Percentiles rank a stretch among this genome's conserved stretches.
phyloP scores from a whole-genome alignment of 192 early-diverging fungal genomes.

The Entomortierella beljakovae region DNA sequence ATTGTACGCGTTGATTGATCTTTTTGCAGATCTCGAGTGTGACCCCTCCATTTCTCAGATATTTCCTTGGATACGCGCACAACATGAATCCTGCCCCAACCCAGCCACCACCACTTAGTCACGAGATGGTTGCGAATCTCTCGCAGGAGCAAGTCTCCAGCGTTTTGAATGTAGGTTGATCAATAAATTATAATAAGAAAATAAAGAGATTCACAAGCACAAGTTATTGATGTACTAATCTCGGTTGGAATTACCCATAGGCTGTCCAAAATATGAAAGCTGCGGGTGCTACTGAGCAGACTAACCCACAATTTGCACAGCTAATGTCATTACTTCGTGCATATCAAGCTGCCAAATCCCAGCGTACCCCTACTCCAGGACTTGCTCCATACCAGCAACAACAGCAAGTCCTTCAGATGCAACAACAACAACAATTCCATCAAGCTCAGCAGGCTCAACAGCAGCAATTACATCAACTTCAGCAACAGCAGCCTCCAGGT shows the following conservation, averaged over 20 bases:
- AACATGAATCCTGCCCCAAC: slow-evolving; percentile 41
- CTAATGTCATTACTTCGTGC: slow-evolving; percentile 71
- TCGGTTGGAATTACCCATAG: slow-evolving; percentile 9
- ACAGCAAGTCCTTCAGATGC: slow-evolving; percentile 59
- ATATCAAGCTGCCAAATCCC: slow-evolving; percentile 45
- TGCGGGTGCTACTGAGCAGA: slow-evolving; percentile 81
- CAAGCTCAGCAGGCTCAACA: slow-evolving; percentile 51
- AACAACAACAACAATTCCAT: slow-evolving; percentile 61
- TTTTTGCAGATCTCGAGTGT: neutral
- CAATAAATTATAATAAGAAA: neutral
- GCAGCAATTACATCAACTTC: slow-evolving; percentile 55
- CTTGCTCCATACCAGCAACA: slow-evolving; percentile 45
- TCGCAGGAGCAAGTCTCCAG: slow-evolving; percentile 49
- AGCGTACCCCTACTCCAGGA: slow-evolving; percentile 29
- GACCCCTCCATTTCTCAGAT: neutral
- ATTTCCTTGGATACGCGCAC: neutral
- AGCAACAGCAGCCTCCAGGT: slow-evolving; percentile 41
- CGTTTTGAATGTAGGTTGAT: slow-evolving; percentile 29
- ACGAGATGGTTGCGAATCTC: slow-evolving; percentile 46
- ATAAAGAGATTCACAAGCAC: neutral
- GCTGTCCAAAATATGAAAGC: slow-evolving; percentile 62
- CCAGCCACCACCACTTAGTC: slow-evolving; percentile 24
- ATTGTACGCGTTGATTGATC: neutral
- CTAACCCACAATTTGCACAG: slow-evolving; percentile 78
- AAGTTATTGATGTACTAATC: neutral